Percentiles rank a stretch among this genome's conserved stretches.
Conservation (phyloP, 139 green algal genomes). For the Trebouxia sp. region DNA sequence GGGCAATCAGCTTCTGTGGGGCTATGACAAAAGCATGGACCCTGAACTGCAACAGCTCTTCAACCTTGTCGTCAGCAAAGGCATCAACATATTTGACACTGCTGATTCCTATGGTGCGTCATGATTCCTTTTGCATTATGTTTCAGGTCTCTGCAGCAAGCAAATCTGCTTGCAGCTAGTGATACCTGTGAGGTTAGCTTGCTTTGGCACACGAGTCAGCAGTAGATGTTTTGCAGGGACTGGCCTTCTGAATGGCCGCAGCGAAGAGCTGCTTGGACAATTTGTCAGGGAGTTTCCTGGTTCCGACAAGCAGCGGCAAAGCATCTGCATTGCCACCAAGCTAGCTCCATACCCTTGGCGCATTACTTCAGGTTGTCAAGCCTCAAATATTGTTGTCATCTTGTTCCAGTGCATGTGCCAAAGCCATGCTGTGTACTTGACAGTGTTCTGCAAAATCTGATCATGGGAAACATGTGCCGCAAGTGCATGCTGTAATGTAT, state of each 20-base stretch:
- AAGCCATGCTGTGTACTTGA: too few relatives aligned
- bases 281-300: slow-evolving; percentile 74
- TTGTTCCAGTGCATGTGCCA: too few relatives aligned
- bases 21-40: slow-evolving; percentile 87
- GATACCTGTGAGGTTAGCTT: too few relatives aligned
- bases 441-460: too few relatives aligned
- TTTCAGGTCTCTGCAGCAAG: too few relatives aligned
- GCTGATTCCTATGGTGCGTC: slow-evolving; percentile 84
- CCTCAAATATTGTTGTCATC: too few relatives aligned
- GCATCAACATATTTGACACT: slow-evolving; percentile 89
- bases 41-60: slow-evolving; percentile 90
- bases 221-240: slow-evolving; percentile 44
- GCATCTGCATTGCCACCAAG: slow-evolving; percentile 79
- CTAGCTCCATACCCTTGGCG: slow-evolving; percentile 86
- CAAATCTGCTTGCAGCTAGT: too few relatives aligned
- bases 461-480: too few relatives aligned
- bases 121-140: too few relatives aligned
- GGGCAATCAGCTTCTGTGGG: slow-evolving; percentile 54
- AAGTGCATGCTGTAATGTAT: too few relatives aligned
- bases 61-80: slow-evolving; percentile 69
- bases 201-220: neutral
- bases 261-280: slow-evolving; percentile 69
- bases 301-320: slow-evolving; percentile 4
- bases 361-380: slow-evolving; percentile 67
- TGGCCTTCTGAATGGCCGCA: slow-evolving; percentile 58